A percentile compares a stretch with the other conserved stretches of the same genome.
Conservation (phyloP, 345 rosid genomes). For the Isatis tinctoria region DNA sequence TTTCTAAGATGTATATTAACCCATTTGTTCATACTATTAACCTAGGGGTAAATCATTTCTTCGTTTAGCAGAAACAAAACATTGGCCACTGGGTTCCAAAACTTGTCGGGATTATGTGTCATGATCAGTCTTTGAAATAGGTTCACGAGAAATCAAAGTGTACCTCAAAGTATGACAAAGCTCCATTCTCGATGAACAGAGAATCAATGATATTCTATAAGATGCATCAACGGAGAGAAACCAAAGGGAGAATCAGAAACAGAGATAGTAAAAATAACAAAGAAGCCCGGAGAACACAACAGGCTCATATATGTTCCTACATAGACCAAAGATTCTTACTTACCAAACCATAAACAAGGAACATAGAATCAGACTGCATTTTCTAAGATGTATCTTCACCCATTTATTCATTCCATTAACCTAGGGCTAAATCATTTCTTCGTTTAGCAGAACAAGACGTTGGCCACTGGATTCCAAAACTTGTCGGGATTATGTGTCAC, state of each 20-base stretch:
- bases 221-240: too few species aligned
- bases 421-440: background rate
- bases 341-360: too few species aligned
- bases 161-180: too few species aligned
- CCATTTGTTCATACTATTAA: background rate
- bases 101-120: background rate
- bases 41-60: background rate
- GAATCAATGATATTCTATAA: too few species aligned
- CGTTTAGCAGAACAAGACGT: background rate
- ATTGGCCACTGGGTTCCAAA: background rate
- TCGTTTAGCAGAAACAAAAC: background rate
- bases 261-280: background rate
- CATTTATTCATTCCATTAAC: background rate
- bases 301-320: background rate
- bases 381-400: too few species aligned
- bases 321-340: background rate
- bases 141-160: too few species aligned
- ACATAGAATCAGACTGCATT: background rate
- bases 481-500: background rate
- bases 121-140: too few species aligned
- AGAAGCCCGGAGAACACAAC: background rate
- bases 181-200: too few species aligned
- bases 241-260: background rate
- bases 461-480: background rate
- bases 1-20: too few species aligned